A percentile compares a stretch with the other conserved stretches of the same genome.
Conservation (phyloP, 1,284 basidiomycete genomes). For the Irpex sp. region DNA sequence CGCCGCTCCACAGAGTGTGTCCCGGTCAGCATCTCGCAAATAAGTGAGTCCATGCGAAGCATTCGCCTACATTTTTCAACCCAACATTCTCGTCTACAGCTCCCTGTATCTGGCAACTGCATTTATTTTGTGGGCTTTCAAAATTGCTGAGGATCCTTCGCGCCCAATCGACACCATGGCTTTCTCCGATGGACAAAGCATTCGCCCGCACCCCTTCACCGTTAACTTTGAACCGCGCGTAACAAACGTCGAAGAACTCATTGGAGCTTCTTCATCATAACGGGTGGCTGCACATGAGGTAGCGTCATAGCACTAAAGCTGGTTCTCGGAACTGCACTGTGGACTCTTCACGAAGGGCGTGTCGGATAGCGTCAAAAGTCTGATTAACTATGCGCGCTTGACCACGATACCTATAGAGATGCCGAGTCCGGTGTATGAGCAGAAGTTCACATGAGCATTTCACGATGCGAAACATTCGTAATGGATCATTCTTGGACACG, state of each 20-base stretch:
- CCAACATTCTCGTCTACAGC: slow-evolving; percentile 23
- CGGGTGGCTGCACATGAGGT: neutral
- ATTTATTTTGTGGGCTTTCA: slow-evolving; percentile 59
- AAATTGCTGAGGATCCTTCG: slow-evolving; percentile 39
- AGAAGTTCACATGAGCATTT: neutral
- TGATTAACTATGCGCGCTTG: no score
- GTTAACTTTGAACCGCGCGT: slow-evolving; percentile 35
- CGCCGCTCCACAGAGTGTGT: slow-evolving; percentile 38
- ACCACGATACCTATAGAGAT: neutral
- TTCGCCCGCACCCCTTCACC: slow-evolving; percentile 53
- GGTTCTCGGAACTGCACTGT: neutral
- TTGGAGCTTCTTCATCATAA: neutral
- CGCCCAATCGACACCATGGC: slow-evolving; percentile 52
- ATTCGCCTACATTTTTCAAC: neutral
- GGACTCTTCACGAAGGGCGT: neutral
- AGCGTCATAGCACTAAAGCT: neutral
- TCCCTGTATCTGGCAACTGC: slow-evolving; percentile 60
- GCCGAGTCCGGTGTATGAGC: neutral
- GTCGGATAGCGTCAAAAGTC: neutral
- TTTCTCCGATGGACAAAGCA: slow-evolving; percentile 55
- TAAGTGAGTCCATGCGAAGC: slow-evolving; percentile 27
- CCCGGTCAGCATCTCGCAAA: slow-evolving; percentile 58
- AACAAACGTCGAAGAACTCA: slow-evolving; percentile 7
- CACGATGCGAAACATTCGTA: neutral
- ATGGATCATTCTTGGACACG: neutral